These are phyloP conservation scores for Fistulinella cinereoalba DNA, from an alignment of 1,284 basidiomycete genomes.

Conservation along the genomic window DNA sequence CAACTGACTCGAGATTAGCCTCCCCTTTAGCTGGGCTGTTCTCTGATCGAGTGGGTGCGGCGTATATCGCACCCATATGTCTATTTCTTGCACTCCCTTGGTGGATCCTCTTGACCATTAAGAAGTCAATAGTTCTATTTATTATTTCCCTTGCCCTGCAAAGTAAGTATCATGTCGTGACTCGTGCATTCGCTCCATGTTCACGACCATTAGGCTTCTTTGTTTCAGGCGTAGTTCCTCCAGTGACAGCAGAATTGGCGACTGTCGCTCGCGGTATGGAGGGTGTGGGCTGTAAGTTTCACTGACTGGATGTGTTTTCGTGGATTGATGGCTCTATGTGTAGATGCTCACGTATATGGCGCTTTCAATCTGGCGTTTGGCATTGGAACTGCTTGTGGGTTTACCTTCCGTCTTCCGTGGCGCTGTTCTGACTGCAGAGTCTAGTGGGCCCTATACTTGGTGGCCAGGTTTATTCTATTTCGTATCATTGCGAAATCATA, in stretches of 20 bases:
- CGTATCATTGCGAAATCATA: no score
- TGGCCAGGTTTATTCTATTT: constrained; percentile 49
- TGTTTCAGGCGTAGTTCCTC: constrained; percentile 53
- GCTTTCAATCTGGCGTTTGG: constrained; percentile 70
- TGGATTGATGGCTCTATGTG: constrained; percentile 10
- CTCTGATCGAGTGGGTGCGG: constrained; percentile 60
- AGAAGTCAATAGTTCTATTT: constrained; percentile 55
- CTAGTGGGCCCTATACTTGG: constrained; percentile 67
- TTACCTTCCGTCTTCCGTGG: not conserved
- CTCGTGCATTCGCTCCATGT: constrained; percentile 3
- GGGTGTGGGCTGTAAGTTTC: constrained; percentile 62
- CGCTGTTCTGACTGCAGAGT: constrained; percentile 6
- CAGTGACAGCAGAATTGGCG: constrained; percentile 63
- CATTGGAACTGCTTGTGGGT: constrained; percentile 52
- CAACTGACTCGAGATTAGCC: constrained; percentile 37
- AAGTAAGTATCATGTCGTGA: constrained; percentile 41
- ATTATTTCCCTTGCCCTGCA: constrained; percentile 56
- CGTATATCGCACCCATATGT: constrained; percentile 51
- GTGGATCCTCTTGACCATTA: constrained; percentile 58
- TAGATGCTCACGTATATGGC: constrained; percentile 61
- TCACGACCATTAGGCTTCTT: constrained; percentile 50
- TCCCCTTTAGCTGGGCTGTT: constrained; percentile 61
- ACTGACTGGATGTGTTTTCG: not conserved
- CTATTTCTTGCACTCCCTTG: constrained; percentile 63
- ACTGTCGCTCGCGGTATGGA: constrained; percentile 50